Conservation (phyloP, 495 filamentous ascomycete species). For the Elaphomyces granulatus region DNA sequence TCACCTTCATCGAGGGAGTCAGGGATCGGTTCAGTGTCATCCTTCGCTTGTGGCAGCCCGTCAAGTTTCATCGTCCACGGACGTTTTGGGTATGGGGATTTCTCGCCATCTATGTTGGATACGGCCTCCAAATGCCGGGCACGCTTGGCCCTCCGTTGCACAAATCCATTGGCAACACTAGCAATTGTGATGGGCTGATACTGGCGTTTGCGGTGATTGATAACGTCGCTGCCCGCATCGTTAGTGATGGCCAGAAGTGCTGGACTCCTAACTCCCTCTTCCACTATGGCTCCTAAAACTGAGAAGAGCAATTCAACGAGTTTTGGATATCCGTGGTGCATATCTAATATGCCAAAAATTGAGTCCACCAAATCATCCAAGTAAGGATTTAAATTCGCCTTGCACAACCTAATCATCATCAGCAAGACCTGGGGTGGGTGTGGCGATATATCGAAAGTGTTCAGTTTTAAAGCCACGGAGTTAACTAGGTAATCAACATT, state of each 20-base stretch:
- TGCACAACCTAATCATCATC: conserved; percentile 88
- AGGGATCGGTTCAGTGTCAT: conserved; percentile 19
- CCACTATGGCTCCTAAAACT: conserved; percentile 65
- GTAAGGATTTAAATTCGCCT: conserved; percentile 68
- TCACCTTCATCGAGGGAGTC: conserved; percentile 18
- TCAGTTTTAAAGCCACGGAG: conserved; percentile 74
- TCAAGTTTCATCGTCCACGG: conserved; percentile 23
- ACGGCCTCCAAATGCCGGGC: conserved; percentile 19
- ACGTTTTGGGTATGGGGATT: conserved; percentile 20
- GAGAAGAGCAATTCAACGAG: conserved; percentile 77
- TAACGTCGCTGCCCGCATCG: conserved; percentile 11
- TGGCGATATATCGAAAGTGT: conserved; percentile 80
- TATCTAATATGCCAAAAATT: conserved; percentile 80
- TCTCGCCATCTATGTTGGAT: conserved; percentile 18
- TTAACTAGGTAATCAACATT: conserved; percentile 98
- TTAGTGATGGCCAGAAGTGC: conserved; percentile 38
- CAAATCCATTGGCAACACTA: conserved; percentile 23
- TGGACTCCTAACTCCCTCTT: conserved; percentile 57
- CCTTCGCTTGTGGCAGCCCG: conserved; percentile 15
- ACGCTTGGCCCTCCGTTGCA: conserved; percentile 24
- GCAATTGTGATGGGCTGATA: conserved; percentile 25
- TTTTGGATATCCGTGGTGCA: conserved; percentile 82
- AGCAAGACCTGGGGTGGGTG: conserved; percentile 78
- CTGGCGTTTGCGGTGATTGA: conserved; percentile 25
- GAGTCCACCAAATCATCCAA: conserved; percentile 81